Evolutionary conservation across 1,284 basidiomycete genomes (phyloP), one percentile per base, ranked within the genome.

Genomic region (Megacollybia platyphylla): DNA sequence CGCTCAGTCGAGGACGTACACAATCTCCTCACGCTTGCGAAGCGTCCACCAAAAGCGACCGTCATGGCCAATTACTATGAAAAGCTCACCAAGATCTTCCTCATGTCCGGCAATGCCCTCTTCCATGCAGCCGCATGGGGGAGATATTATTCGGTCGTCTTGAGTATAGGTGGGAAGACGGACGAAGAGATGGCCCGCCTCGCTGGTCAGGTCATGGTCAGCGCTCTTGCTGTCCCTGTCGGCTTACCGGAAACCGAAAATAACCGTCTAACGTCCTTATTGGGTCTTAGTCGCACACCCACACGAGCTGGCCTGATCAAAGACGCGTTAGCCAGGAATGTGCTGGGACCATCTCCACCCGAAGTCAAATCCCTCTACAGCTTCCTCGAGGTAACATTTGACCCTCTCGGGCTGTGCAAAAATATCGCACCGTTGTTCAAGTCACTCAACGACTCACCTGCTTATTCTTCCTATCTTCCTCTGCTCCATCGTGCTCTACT

Each of bases 31-130:
- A 89, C 83, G 20, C 82, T 92, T 76, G 78, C 87, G 27, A 96
- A 96, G 63, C 93, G 93, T 64, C 79, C 84, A 0, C 88, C 91
- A 5, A 80, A 87, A 34, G 89, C 91, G 0, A 74, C 83, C 5
- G 97, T 97, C 90, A 97, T 98, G 94, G 92, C 92, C 48, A 92
- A 91, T 61, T 98, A 97, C 67, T 98, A 97, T 66, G 93, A 97
- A 63, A 97, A 97, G 67, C 79, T 97, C 49, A 90, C 92, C 37
- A 85, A 87, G 55, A 97, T 98, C 55, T 98, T 98, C 64, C 69
- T 90, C 52, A 89, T 89, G 64, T 93, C 89, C 51, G 88, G 87
- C 4, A 94, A 93, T 59, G 81, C 88, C 10, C 71, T 99, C 32
- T 98, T 94, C 68, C 94, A 98, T 60, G 94, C 96, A 44, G 92